Conservation (phyloP, 179 eudicot species). For the Beta corolliflora region DNA sequence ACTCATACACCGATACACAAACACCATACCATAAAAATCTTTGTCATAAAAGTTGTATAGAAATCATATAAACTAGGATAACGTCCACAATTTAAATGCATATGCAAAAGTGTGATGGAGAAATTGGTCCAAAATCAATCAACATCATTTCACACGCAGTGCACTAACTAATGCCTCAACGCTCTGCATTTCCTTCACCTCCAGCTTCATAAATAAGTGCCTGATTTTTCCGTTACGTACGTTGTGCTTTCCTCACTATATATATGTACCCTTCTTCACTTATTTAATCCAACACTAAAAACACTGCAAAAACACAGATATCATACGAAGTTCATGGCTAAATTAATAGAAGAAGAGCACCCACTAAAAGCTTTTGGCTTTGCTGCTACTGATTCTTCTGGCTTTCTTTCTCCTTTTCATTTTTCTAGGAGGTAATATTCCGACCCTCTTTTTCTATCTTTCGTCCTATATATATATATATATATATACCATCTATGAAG, state of each 20-base stretch:
- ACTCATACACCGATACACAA: too few relatives aligned
- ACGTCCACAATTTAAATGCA: too few relatives aligned
- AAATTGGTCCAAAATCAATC: not conserved
- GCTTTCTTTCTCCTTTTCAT: constrained; percentile 34
- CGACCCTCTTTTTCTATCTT: not conserved
- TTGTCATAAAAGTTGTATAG: too few relatives aligned
- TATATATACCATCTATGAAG: too few relatives aligned
- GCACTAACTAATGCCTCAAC: not conserved
- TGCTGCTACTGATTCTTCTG: constrained; percentile 39
- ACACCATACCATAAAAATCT: too few relatives aligned
- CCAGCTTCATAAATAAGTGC: not conserved
- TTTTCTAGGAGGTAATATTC: constrained; percentile 36
- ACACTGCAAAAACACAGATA: not conserved
- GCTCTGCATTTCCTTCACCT: not conserved
- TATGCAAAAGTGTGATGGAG: too few relatives aligned
- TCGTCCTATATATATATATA: too few relatives aligned
- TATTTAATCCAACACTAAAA: not conserved
- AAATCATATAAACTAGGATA: too few relatives aligned
- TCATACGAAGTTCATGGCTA: not conserved
- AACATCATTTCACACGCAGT: not conserved
- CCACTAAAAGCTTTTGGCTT: constrained; percentile 15
- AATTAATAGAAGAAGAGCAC: constrained; percentile 1
- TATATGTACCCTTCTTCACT: not conserved
- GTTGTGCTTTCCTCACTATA: not conserved
- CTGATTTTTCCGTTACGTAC: not conserved